Evolutionary conservation across 2,329 filamentous ascomycete species (phyloP), one percentile per base, ranked within the genome.

Genomic region (Phaeomoniella chlamydospora): DNA sequence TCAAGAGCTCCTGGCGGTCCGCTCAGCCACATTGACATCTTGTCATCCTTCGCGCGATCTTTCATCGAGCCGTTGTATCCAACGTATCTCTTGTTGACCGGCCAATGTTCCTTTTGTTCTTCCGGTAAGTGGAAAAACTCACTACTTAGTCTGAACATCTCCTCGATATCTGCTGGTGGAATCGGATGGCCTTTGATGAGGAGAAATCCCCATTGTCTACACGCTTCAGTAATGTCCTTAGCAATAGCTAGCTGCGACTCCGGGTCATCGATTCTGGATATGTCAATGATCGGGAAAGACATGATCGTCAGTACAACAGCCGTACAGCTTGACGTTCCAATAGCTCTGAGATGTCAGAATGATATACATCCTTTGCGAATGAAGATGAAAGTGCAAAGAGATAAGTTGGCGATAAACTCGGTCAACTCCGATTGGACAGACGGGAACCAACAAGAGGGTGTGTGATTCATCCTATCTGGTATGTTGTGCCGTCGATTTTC

Each of bases 161-260:
- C 57, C 39, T 69, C 55, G 10, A 84, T 61, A 6, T 68, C 66
- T 10, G 68, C 58, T 2, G 70, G 49, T 0, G 74, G 57, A 41
- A 94, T 79, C 18, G 79, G 70, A 43, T 87, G 77, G 55, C 86
- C 81, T 48, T 77, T 77, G 31, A 92, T 72, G 57, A 92, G 93
- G 51, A 94, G 73, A 64, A 94, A 94, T 39, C 87, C 86, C 3
- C 85, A 80, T 2, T 71, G 77, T 48, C 84, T 80, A 62, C 93
- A 92, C 30, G 82, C 86, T 36, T 73, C 52, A n/a, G 90, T 75
- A 45, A 94, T 76, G 26, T 79, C 73, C 37, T 74, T 58, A 15
- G 85, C 85, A 2, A 81, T 75, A 31, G 68, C 58, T 33, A 67
- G 61, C 47, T 77, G 37, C 5, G 33, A 35, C 6, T 14, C 2